phyloP scores from a whole-genome alignment of 495 filamentous ascomycete genomes.

The Penicillium egyptiacum region DNA sequence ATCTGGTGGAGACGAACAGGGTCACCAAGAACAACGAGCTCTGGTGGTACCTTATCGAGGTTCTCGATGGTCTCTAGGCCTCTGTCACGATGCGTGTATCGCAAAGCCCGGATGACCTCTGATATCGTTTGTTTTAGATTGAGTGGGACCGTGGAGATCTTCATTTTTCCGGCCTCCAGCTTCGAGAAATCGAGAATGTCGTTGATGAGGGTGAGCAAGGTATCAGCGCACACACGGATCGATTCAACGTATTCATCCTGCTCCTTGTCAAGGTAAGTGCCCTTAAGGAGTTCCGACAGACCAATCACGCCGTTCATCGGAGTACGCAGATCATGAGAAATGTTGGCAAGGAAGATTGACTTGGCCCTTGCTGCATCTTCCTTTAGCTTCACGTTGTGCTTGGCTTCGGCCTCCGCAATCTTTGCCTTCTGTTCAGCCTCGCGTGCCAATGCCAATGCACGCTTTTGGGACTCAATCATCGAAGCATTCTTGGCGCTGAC shows the following conservation, averaged over 20 bases:
- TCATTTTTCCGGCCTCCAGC: conserved; percentile 94
- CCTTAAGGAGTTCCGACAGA: conserved; percentile 82
- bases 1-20: conserved; percentile 90
- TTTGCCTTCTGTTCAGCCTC: conserved; percentile 83
- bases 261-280: conserved; percentile 71
- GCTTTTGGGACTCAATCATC: conserved; percentile 86
- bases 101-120: conserved; percentile 81
- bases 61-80: conserved; percentile 73
- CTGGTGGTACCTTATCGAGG: conserved; percentile 59
- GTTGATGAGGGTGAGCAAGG: conserved; percentile 90
- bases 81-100: conserved; percentile 80
- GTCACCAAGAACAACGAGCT: conserved; percentile 83
- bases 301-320: conserved; percentile 90
- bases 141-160: conserved; percentile 81
- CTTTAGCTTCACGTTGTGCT: conserved; percentile 82
- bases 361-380: conserved; percentile 91
- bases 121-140: conserved; percentile 82
- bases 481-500: conserved; percentile 77
- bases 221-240: conserved; percentile 85
- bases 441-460: conserved; percentile 73
- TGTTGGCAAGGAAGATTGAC: conserved; percentile 89
- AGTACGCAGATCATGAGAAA: conserved; percentile 82
- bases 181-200: conserved; percentile 93
- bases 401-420: conserved; percentile 76
- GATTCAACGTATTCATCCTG: conserved; percentile 91